Evolutionary conservation across 371 early-diverging fungal species (phyloP), one percentile per base, ranked within the genome.

Genomic region (Nematocida sp.): DNA sequence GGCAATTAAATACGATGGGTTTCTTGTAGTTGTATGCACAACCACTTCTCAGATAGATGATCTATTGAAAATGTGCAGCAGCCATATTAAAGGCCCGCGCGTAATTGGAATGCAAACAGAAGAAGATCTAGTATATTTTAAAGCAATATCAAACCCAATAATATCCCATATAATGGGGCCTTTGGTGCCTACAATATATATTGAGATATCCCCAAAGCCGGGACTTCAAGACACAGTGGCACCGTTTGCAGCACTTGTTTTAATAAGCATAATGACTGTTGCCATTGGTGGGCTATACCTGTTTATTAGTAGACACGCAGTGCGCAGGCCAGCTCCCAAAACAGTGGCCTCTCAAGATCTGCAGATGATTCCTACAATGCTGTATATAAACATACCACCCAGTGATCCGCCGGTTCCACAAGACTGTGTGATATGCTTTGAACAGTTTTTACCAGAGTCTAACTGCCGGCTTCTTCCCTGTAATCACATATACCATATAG

Each of bases 351-450:
- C 42, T 5, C 18, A 7, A 13, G 45, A 64, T 15, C 64, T 64
- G 23, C 33, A 64, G 9, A 7, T 42, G 13, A 33, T 64, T 44
- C 64, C 64, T 1, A 11, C 27, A 33, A 42, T 64, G 33, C 42
- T 13, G 42, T 64, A 64, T 27, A 20, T 11, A 40, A 64, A 4
- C 13, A 39, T 64, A 44, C 44, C 64, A n/a, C 11, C 11, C 13
- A 23, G 13, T 11, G 44, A 13, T 11, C 15, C 15, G 13, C 11
- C 11, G 6, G 11, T 4, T 55, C 91, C 90, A 47, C 58, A 62
- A 18, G 73, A 66, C 0, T 97, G 97, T 85, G 91, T 91, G 20
- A 93, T 97, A 62, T 97, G 97, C 88, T 86, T 96, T 73, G 93
- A 93, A 33, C 92, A 92, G 66, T 96, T 91, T 86, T 87, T 88